Evolutionary conservation across 768 basidiomycete genomes (phyloP).

Genomic region (Scleroderma citrinum): DNA sequence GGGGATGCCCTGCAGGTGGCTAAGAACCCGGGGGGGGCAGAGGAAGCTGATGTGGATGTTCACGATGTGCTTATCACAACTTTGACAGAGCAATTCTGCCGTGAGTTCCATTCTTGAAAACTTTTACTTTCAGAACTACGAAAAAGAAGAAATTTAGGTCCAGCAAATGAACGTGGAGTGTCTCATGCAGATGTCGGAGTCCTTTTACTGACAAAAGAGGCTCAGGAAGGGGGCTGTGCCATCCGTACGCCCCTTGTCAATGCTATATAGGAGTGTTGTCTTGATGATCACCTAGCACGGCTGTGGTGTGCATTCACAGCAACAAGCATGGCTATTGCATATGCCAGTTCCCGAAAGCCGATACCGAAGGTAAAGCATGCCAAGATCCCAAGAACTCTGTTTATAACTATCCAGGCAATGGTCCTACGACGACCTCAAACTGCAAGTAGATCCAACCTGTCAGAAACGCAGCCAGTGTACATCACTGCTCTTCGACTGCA

Average conservation of each 20-base stretch:
- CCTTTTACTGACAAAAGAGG: conserved; percentile 51
- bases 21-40: conserved; percentile 8
- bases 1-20: conserved; percentile 37
- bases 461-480: conserved; percentile 39
- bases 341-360: conserved; percentile 46
- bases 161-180: conserved; percentile 35
- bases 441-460: conserved; percentile 1
- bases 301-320: conserved; percentile 85
- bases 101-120: conserved; percentile 35
- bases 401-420: conserved; percentile 23
- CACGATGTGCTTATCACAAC: conserved; percentile 46
- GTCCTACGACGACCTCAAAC: conserved; percentile 27
- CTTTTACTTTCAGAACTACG: not conserved
- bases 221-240: conserved; percentile 19
- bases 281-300: conserved; percentile 38
- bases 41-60: conserved; percentile 38
- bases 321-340: conserved; percentile 75
- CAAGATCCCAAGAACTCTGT: not conserved
- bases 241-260: conserved; percentile 20
- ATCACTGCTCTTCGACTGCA: conserved; percentile 49
- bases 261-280: not conserved
- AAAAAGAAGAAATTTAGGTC: conserved; percentile 26
- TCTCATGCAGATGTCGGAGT: conserved; percentile 53
- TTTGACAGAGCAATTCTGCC: conserved; percentile 44
- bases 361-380: conserved; percentile 49